Percentiles rank a stretch among this genome's conserved stretches.
Evolutionary conservation across 2,329 filamentous ascomycete genomes (phyloP).

Genomic region (Alternaria ventricosa): DNA sequence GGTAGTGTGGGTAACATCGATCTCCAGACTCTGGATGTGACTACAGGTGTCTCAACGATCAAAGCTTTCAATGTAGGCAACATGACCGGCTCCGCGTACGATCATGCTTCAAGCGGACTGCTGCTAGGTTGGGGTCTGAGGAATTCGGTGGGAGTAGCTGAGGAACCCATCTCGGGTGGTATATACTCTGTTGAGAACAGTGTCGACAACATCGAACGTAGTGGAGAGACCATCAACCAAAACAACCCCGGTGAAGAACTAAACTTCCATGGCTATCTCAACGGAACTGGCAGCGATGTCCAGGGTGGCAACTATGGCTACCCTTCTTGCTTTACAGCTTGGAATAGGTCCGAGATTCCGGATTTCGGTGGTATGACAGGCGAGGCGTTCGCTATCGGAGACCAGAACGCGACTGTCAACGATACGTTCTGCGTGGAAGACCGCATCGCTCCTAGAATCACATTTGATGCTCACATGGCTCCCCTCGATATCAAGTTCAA

Average conservation of each 20-base stretch:
- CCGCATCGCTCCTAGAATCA: slow-evolving; percentile 58
- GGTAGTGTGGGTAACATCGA: slow-evolving; percentile 72
- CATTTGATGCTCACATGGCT: slow-evolving; percentile 71
- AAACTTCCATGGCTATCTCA: slow-evolving; percentile 72
- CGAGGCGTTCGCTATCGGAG: slow-evolving; percentile 58
- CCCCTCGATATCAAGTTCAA: slow-evolving; percentile 76
- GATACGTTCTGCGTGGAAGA: slow-evolving; percentile 55
- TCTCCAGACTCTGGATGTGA: slow-evolving; percentile 55
- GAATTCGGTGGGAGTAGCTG: slow-evolving; percentile 75
- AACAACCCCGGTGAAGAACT: slow-evolving; percentile 77
- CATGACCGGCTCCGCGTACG: slow-evolving; percentile 49
- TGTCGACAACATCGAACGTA: slow-evolving; percentile 67
- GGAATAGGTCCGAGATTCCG: slow-evolving; percentile 62
- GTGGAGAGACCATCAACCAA: slow-evolving; percentile 66
- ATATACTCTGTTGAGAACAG: slow-evolving; percentile 72
- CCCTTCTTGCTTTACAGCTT: slow-evolving; percentile 71
- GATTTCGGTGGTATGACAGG: slow-evolving; percentile 55
- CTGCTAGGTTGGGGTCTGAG: slow-evolving; percentile 71
- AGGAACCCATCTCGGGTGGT: slow-evolving; percentile 61
- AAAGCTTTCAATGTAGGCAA: slow-evolving; percentile 65
- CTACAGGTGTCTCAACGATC: slow-evolving; percentile 70
- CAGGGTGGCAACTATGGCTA: slow-evolving; percentile 71
- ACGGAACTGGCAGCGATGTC: slow-evolving; percentile 52
- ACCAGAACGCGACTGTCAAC: slow-evolving; percentile 54
- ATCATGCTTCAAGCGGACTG: slow-evolving; percentile 59